These are phyloP conservation scores for Hanseniaspora gamundiae DNA, from an alignment of 1,139 yeast genomes.

Conservation along the genomic window DNA sequence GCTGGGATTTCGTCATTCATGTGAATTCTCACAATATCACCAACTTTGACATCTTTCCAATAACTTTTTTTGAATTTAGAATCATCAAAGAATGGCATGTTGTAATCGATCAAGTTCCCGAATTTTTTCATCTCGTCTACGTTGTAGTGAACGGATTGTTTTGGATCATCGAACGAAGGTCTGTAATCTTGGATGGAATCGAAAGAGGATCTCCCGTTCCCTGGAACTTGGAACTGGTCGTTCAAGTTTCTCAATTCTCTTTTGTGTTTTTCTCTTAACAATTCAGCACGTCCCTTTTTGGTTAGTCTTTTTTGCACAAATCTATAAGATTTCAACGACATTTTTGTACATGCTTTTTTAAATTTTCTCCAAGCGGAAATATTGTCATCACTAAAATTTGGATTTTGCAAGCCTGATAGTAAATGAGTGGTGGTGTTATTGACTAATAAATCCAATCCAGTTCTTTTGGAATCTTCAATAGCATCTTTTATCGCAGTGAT, in stretches of 20 bases:
- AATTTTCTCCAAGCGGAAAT: slow-evolving; percentile 49
- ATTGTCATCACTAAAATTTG: slow-evolving; percentile 57
- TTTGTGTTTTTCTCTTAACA: slow-evolving; percentile 7
- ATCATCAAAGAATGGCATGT: slow-evolving; percentile 19
- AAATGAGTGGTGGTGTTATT: slow-evolving; percentile 81
- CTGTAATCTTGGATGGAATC: slow-evolving; percentile 23
- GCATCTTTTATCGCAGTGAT: slow-evolving; percentile 91
- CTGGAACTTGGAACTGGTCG: slow-evolving; percentile 10
- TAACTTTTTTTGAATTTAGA: slow-evolving; percentile 49
- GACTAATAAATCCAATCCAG: slow-evolving; percentile 66
- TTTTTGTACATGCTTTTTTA: slow-evolving; percentile 39
- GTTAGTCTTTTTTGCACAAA: slow-evolving; percentile 27
- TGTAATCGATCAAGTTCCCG: slow-evolving; percentile 17
- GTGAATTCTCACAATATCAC: slow-evolving; percentile 75
- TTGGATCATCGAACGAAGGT: slow-evolving; percentile 17
- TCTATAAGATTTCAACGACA: slow-evolving; percentile 19
- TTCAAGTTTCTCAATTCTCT: slow-evolving; percentile 6
- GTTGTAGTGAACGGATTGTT: slow-evolving; percentile 5
- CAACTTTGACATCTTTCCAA: slow-evolving; percentile 87
- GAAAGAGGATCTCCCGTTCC: slow-evolving; percentile 16
- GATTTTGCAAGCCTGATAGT: slow-evolving; percentile 56
- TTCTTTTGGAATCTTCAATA: slow-evolving; percentile 83
- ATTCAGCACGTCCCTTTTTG: slow-evolving; percentile 25
- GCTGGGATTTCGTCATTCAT: slow-evolving; percentile 92
- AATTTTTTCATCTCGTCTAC: slow-evolving; percentile 4